Conservation (phyloP, 164 flowering plant genomes). For the Euptelea pleiosperma region DNA sequence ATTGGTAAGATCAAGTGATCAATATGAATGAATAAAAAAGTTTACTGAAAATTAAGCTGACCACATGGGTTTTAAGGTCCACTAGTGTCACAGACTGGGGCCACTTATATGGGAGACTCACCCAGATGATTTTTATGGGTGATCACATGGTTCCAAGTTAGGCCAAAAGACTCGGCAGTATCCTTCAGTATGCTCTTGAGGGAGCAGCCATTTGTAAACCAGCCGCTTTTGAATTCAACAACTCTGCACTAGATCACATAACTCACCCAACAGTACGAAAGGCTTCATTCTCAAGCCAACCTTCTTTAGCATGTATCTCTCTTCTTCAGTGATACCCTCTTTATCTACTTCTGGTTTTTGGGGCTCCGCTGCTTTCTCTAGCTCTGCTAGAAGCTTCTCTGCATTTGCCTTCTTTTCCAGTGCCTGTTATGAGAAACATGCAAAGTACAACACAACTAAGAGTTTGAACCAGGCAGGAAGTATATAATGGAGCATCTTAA, state of each 20-base stretch:
- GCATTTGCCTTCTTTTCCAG: conserved; percentile 72
- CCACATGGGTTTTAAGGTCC: not conserved
- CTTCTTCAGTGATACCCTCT: conserved; percentile 90
- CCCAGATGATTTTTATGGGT: conserved; percentile 6
- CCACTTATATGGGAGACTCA: not conserved
- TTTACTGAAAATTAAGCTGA: no score
- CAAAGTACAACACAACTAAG: not conserved
- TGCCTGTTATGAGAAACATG: conserved; percentile 40
- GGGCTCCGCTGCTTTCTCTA: conserved; percentile 44
- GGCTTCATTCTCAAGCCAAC: conserved; percentile 91
- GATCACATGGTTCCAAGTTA: not conserved
- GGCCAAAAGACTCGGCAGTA: not conserved
- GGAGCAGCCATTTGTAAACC: conserved; percentile 6
- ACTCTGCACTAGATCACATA: not conserved
- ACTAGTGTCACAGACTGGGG: not conserved
- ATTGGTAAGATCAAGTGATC: not conserved
- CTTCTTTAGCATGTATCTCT: conserved; percentile 87
- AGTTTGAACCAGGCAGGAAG: conserved; percentile 6
- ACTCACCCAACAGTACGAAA: conserved; percentile 76
- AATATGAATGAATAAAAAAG: not conserved
- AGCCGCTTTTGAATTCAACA: conserved; percentile 7
- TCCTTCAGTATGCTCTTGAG: not conserved
- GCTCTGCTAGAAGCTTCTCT: conserved; percentile 66
- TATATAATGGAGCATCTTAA: not conserved
- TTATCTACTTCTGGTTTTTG: conserved; percentile 52